These are phyloP conservation scores for Craspedostauros australis DNA, from an alignment of 108 stramenopile genomes.

Conservation along the genomic window DNA sequence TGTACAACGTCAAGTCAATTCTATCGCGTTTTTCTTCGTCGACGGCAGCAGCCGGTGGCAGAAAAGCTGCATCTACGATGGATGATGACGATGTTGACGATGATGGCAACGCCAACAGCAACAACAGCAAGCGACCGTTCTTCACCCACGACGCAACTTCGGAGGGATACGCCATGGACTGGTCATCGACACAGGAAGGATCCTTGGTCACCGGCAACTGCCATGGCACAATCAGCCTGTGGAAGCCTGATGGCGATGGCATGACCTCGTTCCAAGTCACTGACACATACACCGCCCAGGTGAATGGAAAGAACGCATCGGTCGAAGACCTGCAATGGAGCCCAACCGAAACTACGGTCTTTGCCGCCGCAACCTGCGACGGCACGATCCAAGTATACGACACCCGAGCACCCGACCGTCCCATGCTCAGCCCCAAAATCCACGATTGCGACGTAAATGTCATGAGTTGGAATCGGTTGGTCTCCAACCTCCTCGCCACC, in stretches of 20 bases:
- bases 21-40: conserved; percentile 48
- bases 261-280: conserved; percentile 35
- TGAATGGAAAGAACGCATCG: conserved; percentile 25
- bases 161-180: conserved; percentile 95
- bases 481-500: conserved; percentile 88
- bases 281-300: conserved; percentile 38
- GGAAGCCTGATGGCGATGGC: conserved; percentile 42
- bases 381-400: conserved; percentile 89
- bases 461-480: conserved; percentile 88
- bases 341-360: conserved; percentile 92
- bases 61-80: not conserved
- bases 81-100: no score
- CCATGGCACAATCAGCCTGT: conserved; percentile 79
- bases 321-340: conserved; percentile 97
- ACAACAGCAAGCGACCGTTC: conserved; percentile 62
- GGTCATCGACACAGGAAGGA: conserved; percentile 71
- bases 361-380: conserved; percentile 81
- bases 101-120: no score
- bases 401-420: conserved; percentile 59
- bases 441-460: conserved; percentile 92
- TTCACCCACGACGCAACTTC: conserved; percentile 67
- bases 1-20: conserved; percentile 75
- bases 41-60: conserved; percentile 35
- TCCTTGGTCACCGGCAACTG: conserved; percentile 88
- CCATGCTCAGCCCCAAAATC: conserved; percentile 82